Conservation (phyloP, 164 flowering plant genomes). For the Liquidambar formosana region DNA sequence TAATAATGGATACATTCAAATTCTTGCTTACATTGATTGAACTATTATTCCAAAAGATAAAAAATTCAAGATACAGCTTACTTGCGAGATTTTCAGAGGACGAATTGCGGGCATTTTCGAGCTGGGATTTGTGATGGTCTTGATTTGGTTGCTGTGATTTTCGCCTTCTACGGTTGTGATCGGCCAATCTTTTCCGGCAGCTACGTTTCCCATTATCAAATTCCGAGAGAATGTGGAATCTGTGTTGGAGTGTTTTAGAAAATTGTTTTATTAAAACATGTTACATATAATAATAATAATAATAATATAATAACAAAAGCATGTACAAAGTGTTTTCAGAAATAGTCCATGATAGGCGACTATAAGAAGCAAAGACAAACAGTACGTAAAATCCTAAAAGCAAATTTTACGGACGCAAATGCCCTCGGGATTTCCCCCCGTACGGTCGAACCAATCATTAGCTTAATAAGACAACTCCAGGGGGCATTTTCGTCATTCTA, state of each 20-base stretch:
- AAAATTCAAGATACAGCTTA: conserved; percentile 11
- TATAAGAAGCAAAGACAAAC: conserved; percentile 18
- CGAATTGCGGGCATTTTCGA: conserved; percentile 25
- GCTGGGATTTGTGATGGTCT: conserved; percentile 24
- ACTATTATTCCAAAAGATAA: too few species aligned
- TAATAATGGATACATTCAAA: too few species aligned
- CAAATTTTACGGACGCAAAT: conserved; percentile 34
- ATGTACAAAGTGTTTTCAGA: too few species aligned
- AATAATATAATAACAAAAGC: too few species aligned
- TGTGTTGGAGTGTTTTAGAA: conserved; percentile 5
- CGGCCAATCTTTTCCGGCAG: conserved; percentile 74
- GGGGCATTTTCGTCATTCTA: conserved; percentile 33
- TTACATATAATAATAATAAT: too few species aligned
- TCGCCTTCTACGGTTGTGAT: conserved; percentile 68
- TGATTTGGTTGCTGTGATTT: conserved; percentile 46
- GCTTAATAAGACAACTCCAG: background rate
- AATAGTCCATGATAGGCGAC: conserved; percentile 1
- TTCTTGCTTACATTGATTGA: too few species aligned
- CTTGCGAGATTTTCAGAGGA: conserved; percentile 38
- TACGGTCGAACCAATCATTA: conserved; percentile 43
- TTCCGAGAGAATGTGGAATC: conserved; percentile 63
- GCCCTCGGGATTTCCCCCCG: conserved; percentile 57
- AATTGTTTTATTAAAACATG: background rate
- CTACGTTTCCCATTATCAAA: conserved; percentile 77
- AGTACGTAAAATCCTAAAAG: conserved; percentile 10